Conservation (phyloP, 1,139 yeast species). For the Pichia sp. region DNA sequence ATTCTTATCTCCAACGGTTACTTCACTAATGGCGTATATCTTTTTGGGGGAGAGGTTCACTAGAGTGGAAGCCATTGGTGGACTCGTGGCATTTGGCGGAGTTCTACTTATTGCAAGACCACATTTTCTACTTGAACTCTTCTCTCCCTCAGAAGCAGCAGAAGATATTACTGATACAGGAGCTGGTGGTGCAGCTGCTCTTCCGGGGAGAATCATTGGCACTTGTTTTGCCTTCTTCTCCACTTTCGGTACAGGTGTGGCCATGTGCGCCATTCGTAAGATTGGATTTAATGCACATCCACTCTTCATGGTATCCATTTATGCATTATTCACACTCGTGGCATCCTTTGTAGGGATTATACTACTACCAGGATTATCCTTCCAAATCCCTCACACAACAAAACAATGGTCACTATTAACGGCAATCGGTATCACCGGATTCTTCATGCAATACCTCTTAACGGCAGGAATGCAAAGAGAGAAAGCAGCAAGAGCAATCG, state of each 20-base stretch:
- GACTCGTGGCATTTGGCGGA: slow-evolving; percentile 62
- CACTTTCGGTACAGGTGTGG: slow-evolving; percentile 62
- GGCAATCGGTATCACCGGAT: slow-evolving; percentile 69
- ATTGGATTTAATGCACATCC: slow-evolving; percentile 81
- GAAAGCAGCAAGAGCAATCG: slow-evolving; percentile 68
- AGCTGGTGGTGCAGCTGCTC: slow-evolving; percentile 5
- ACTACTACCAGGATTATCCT: slow-evolving; percentile 49
- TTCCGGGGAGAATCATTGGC: slow-evolving; percentile 37
- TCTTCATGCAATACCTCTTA: slow-evolving; percentile 68
- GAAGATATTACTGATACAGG: slow-evolving; percentile 7
- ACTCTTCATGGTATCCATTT: slow-evolving; percentile 67
- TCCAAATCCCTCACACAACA: slow-evolving; percentile 50
- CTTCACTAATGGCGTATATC: slow-evolving; percentile 68
- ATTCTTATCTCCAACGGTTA: slow-evolving; percentile 69
- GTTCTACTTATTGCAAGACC: slow-evolving; percentile 82
- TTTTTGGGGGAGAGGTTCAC: slow-evolving; percentile 61
- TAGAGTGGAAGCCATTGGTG: slow-evolving; percentile 59
- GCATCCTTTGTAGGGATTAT: slow-evolving; percentile 54
- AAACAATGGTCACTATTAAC: slow-evolving; percentile 61
- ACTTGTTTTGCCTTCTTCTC: slow-evolving; percentile 61
- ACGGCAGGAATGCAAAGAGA: slow-evolving; percentile 85
- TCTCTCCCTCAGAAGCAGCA: slow-evolving; percentile 4
- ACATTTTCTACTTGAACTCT: slow-evolving; percentile 44
- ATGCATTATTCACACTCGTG: slow-evolving; percentile 53
- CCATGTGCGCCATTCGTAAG: slow-evolving; percentile 63